Conservation (phyloP, 1,284 basidiomycete genomes). For the Golubevia pallescens region DNA sequence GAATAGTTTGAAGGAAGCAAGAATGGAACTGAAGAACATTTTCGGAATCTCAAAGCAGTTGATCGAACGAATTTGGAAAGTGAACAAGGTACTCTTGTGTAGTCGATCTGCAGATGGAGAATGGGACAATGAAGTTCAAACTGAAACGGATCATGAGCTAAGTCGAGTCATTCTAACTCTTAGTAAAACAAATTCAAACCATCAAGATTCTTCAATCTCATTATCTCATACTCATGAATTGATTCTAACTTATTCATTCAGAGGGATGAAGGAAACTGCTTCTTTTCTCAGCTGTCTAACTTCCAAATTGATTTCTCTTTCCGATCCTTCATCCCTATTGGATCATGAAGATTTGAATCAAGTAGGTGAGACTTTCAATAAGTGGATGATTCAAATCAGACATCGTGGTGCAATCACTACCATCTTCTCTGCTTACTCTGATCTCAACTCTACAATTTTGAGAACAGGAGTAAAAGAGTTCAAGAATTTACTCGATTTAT, state of each 20-base stretch:
- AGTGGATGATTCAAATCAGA: conserved; percentile 53
- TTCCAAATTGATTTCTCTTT: conserved; percentile 10
- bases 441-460: conserved; percentile 29
- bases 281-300: conserved; percentile 31
- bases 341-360: conserved; percentile 11
- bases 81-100: conserved; percentile 44
- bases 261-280: conserved; percentile 55
- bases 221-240: conserved; percentile 37
- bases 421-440: conserved; percentile 45
- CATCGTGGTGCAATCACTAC: conserved; percentile 61
- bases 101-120: conserved; percentile 38
- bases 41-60: conserved; percentile 19
- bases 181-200: conserved; percentile 23
- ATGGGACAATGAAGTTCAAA: background rate
- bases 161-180: conserved; percentile 15
- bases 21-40: conserved; percentile 6
- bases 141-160: conserved; percentile 6
- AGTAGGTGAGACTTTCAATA: conserved; percentile 36
- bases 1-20: background rate
- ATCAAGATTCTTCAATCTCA: conserved; percentile 24
- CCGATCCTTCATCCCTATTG: background rate
- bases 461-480: conserved; percentile 17
- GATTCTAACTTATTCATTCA: conserved; percentile 55
- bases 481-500: conserved; percentile 22
- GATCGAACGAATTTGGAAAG: conserved; percentile 41